These are phyloP conservation scores for Ustilago loliicola DNA, from an alignment of 1,284 basidiomycete genomes.

Conservation along the genomic window DNA sequence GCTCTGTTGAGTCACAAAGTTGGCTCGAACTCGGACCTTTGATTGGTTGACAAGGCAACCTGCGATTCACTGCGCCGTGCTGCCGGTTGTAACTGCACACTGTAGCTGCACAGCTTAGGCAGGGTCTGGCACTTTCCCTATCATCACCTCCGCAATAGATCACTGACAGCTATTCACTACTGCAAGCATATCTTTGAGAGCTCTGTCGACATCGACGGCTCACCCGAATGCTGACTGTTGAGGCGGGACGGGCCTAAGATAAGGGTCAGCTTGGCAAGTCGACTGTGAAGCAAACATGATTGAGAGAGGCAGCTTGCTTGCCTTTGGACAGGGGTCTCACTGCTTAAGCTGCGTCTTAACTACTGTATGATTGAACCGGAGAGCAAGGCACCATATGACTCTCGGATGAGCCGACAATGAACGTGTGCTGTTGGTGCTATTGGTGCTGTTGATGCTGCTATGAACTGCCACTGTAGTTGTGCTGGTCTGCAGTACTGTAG, in stretches of 20 bases:
- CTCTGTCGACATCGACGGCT: background rate
- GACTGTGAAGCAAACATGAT: background rate
- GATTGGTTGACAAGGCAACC: constrained; percentile 9
- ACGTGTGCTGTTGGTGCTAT: background rate
- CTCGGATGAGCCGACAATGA: background rate
- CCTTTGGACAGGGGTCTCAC: background rate
- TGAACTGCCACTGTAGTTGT: background rate
- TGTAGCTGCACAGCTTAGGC: constrained; percentile 24
- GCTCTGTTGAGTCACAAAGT: background rate
- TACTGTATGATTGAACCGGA: too few species aligned
- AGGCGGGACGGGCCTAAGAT: background rate
- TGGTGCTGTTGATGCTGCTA: too few species aligned
- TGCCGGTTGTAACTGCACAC: constrained; percentile 4
- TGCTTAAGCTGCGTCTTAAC: background rate
- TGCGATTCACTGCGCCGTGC: background rate
- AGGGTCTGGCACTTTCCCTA: constrained; percentile 38
- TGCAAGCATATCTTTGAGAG: background rate
- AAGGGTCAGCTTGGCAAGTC: background rate
- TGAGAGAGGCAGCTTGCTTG: constrained; percentile 1
- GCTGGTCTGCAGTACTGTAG: background rate
- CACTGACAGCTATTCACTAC: constrained; percentile 2
- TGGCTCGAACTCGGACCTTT: background rate
- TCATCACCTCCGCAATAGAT: constrained; percentile 43
- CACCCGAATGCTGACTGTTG: background rate
- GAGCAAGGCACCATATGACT: background rate